phyloP scores from a whole-genome alignment of 116 monocot species.

The Trichopus zeylanicus region DNA sequence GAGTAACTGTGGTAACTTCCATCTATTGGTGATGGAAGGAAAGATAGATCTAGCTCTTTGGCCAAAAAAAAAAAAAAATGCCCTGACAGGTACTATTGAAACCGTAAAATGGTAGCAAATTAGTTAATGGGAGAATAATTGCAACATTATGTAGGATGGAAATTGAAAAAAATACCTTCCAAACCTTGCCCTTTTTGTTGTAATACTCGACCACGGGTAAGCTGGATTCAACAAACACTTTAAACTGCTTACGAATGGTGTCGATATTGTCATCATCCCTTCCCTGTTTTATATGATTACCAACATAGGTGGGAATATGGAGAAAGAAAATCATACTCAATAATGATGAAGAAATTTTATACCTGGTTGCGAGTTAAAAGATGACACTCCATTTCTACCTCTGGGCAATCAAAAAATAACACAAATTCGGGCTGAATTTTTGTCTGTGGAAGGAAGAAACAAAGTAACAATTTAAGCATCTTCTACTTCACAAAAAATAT shows the following conservation, averaged over 20 bases:
- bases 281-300: conserved; percentile 36
- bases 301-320: conserved; percentile 1
- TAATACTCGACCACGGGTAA: conserved; percentile 77
- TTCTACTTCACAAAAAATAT: no score
- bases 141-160: neutral
- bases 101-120: no score
- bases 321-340: neutral
- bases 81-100: no score
- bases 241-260: conserved; percentile 81
- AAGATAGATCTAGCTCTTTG: no score
- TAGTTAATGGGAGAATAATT: neutral
- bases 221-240: conserved; percentile 75
- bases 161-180: conserved; percentile 48
- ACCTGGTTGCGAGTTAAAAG: conserved; percentile 85
- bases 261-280: conserved; percentile 95
- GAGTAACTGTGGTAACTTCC: no score
- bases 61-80: no score
- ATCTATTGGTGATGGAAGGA: no score
- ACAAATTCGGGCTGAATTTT: conserved; percentile 82
- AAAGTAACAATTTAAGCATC: neutral
- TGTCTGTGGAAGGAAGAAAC: conserved; percentile 36
- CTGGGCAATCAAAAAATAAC: conserved; percentile 78
- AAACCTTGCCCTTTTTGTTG: conserved; percentile 62
- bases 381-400: conserved; percentile 78
- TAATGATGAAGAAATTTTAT: neutral